Percentiles rank a stretch among this genome's conserved stretches.
Evolutionary conservation across 306 rosid genomes (phyloP).

Genomic region (Trifolium repens): DNA sequence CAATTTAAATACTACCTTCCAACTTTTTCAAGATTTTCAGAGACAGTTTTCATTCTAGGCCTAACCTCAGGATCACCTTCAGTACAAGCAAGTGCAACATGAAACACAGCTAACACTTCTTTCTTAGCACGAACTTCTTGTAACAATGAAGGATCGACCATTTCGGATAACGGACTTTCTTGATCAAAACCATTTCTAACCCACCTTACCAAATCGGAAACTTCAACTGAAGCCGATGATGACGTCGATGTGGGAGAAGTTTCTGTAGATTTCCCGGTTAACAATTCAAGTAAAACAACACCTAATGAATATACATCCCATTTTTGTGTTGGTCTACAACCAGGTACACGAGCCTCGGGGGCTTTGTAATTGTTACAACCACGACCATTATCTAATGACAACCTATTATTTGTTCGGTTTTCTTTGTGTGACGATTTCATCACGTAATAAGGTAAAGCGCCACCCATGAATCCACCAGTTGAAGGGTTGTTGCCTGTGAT

Average conservation of each 20-base stretch:
- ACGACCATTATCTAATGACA: background rate
- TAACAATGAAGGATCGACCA: slow-evolving; percentile 82
- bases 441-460: slow-evolving; percentile 81
- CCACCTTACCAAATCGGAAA: slow-evolving; percentile 85
- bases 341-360: slow-evolving; percentile 79
- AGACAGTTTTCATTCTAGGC: slow-evolving; percentile 89
- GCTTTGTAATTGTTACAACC: slow-evolving; percentile 58
- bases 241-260: slow-evolving; percentile 74
- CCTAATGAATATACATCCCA: slow-evolving; percentile 95
- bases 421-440: slow-evolving; percentile 67
- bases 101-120: slow-evolving; percentile 90
- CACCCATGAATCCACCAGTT: slow-evolving; percentile 88
- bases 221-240: slow-evolving; percentile 71
- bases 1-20: slow-evolving; percentile 44
- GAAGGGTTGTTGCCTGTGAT: slow-evolving; percentile 95
- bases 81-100: slow-evolving; percentile 85
- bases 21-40: slow-evolving; percentile 81
- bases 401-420: slow-evolving; percentile 57
- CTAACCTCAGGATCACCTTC: slow-evolving; percentile 87
- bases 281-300: slow-evolving; percentile 77
- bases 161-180: slow-evolving; percentile 83
- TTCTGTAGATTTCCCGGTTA: slow-evolving; percentile 92
- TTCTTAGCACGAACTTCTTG: slow-evolving; percentile 93
- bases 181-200: slow-evolving; percentile 90
- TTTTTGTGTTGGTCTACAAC: slow-evolving; percentile 75